Conservation (phyloP, 1,284 basidiomycete species). For the Cryptococcus neoformans region DNA sequence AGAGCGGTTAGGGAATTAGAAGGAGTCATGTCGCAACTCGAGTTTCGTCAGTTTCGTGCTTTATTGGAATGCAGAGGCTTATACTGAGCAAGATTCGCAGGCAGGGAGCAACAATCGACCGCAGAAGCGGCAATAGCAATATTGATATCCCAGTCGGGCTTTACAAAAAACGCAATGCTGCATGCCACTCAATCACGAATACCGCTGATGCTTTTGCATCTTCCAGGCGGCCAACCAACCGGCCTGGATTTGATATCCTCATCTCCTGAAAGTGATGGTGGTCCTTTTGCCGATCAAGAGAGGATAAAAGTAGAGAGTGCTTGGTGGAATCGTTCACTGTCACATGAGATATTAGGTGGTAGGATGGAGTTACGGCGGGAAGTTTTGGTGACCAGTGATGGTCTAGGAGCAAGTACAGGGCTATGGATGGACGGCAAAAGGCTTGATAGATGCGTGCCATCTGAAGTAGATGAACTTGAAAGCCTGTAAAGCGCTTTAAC, state of each 20-base stretch:
- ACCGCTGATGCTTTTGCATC: slow-evolving; percentile 71
- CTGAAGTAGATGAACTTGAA: not conserved
- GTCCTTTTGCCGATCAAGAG: not conserved
- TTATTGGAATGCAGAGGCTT: too few species aligned
- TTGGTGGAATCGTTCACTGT: slow-evolving; percentile 65
- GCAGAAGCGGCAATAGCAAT: slow-evolving; percentile 57
- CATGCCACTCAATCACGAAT: slow-evolving; percentile 66
- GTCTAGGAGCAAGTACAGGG: slow-evolving; percentile 11
- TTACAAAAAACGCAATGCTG: slow-evolving; percentile 64
- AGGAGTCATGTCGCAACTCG: slow-evolving; percentile 59
- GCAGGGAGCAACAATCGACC: not conserved
- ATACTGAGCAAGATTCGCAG: not conserved
- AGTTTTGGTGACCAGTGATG: slow-evolving; percentile 13
- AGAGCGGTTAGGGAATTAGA: slow-evolving; percentile 82
- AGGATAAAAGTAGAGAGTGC: slow-evolving; percentile 35
- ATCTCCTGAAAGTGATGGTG: not conserved
- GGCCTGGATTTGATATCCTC: not conserved
- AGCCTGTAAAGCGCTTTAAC: not conserved
- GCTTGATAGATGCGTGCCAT: slow-evolving; percentile 17
- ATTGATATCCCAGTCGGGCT: slow-evolving; percentile 71
- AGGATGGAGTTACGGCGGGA: slow-evolving; percentile 68
- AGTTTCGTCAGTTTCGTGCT: slow-evolving; percentile 1
- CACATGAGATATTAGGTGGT: slow-evolving; percentile 57
- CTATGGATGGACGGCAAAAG: slow-evolving; percentile 21
- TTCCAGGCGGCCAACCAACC: slow-evolving; percentile 54